Conservation (phyloP, 495 filamentous ascomycete species). For the Aspergillus coremiiformis region DNA sequence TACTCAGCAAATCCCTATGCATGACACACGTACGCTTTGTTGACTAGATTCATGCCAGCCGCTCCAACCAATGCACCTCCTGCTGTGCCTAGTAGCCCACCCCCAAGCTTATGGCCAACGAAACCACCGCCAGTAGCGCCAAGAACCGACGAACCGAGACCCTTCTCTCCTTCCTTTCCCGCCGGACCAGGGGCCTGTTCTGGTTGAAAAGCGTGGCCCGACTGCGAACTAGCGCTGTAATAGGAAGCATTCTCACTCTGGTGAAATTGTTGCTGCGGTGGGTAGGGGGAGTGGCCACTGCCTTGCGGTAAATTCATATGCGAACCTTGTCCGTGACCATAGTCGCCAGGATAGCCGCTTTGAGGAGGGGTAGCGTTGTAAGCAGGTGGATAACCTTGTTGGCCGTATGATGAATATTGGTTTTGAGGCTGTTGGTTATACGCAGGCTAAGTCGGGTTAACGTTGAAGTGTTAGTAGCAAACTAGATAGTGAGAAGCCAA, state of each 20-base stretch:
- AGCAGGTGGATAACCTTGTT: conserved; percentile 15
- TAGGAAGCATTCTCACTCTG: conserved; percentile 24
- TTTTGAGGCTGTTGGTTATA: conserved; percentile 19
- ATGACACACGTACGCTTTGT: conserved; percentile 28
- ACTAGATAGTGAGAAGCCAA: neutral
- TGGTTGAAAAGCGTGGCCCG: conserved; percentile 10
- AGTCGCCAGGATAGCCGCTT: conserved; percentile 15
- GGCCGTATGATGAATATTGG: conserved; percentile 18
- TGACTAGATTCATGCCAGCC: conserved; percentile 33
- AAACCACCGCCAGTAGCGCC: conserved; percentile 39
- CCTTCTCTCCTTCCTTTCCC: conserved; percentile 31
- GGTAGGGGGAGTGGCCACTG: conserved; percentile 27
- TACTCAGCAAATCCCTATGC: neutral
- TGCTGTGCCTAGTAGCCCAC: conserved; percentile 33
- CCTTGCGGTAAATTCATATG: conserved; percentile 17
- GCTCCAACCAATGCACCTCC: conserved; percentile 40
- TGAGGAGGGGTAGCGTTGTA: conserved; percentile 13
- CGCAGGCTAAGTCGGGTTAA: conserved; percentile 10
- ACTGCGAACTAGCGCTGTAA: conserved; percentile 11
- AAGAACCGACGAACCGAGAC: conserved; percentile 36
- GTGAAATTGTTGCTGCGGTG: conserved; percentile 21
- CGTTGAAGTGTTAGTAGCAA: neutral
- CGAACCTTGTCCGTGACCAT: conserved; percentile 10
- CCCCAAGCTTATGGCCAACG: conserved; percentile 37
- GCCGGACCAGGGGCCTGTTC: conserved; percentile 12